A percentile compares a stretch with the other conserved stretches of the same genome.
Evolutionary conservation across 768 basidiomycete genomes (phyloP).

Genomic region (Termitomyces sp.): DNA sequence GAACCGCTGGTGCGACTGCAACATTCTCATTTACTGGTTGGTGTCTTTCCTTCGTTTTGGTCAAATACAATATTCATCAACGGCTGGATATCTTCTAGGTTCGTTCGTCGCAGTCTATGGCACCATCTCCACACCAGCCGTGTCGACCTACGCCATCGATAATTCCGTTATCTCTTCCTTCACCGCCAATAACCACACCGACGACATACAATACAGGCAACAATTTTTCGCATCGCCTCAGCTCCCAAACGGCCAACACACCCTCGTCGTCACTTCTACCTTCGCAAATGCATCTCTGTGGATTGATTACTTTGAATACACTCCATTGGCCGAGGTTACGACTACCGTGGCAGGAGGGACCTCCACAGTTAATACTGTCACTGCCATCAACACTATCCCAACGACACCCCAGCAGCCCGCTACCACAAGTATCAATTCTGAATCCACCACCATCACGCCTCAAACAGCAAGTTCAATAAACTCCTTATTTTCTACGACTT

Average conservation of each 20-base stretch:
- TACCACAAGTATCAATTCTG: too few relatives aligned
- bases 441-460: too few relatives aligned
- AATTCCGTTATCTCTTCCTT: background rate
- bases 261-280: slow-evolving; percentile 20
- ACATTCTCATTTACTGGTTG: slow-evolving; percentile 16
- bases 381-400: background rate
- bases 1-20: slow-evolving; percentile 9
- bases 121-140: slow-evolving; percentile 6
- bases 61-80: too few relatives aligned
- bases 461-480: too few relatives aligned
- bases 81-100: background rate
- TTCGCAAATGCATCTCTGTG: slow-evolving; percentile 13
- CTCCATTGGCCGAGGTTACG: background rate
- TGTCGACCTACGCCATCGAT: slow-evolving; percentile 13
- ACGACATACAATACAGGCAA: slow-evolving; percentile 8
- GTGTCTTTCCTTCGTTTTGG: background rate
- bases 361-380: too few relatives aligned
- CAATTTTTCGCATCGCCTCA: slow-evolving; percentile 16
- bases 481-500: too few relatives aligned
- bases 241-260: slow-evolving; percentile 17
- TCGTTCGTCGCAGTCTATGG: slow-evolving; percentile 15
- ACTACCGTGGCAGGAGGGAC: background rate
- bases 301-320: slow-evolving; percentile 12
- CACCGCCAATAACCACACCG: background rate
- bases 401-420: background rate